Evolutionary conservation across 2,329 filamentous ascomycete species (phyloP).

Genomic region (Penicillium decumbens): DNA sequence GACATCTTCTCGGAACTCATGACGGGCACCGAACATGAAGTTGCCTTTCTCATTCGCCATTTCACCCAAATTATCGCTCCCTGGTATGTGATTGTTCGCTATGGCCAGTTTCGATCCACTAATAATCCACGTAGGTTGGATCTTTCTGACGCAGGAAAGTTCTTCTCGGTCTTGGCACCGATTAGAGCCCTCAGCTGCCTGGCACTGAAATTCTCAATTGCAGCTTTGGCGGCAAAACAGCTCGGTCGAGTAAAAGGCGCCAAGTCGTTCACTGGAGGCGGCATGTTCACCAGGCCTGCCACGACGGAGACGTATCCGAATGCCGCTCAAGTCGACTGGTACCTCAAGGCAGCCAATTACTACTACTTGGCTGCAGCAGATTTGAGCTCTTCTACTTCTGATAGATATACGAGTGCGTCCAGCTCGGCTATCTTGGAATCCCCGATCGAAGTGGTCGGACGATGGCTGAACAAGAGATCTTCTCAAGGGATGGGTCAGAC

Average conservation of each 20-base stretch:
- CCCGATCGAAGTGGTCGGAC: conserved; percentile 28
- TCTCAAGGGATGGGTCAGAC: conserved; percentile 12
- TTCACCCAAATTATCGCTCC: conserved; percentile 35
- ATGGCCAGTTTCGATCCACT: conserved; percentile 1
- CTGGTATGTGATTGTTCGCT: conserved; percentile 25
- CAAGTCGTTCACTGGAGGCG: conserved; percentile 18
- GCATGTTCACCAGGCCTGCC: conserved; percentile 39
- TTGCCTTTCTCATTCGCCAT: conserved; percentile 37
- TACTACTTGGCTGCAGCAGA: conserved; percentile 56
- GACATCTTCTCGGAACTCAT: conserved; percentile 36
- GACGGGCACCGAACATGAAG: conserved; percentile 38
- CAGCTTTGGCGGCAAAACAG: conserved; percentile 41
- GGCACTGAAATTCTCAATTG: conserved; percentile 36
- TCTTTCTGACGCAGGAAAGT: conserved; percentile 38
- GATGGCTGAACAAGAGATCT: conserved; percentile 21
- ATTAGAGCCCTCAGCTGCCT: conserved; percentile 34
- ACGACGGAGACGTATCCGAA: conserved; percentile 52
- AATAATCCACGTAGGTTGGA: conserved; percentile 30
- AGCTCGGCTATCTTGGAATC: conserved; percentile 30
- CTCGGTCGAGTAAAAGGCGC: conserved; percentile 32
- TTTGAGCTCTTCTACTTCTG: conserved; percentile 37
- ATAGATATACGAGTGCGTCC: conserved; percentile 28
- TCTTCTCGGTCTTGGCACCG: conserved; percentile 37
- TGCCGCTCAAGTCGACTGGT: conserved; percentile 51
- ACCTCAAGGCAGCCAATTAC: conserved; percentile 57